phyloP scores from a whole-genome alignment of 2,329 filamentous ascomycete species.

The Trichoderma hamatum region DNA sequence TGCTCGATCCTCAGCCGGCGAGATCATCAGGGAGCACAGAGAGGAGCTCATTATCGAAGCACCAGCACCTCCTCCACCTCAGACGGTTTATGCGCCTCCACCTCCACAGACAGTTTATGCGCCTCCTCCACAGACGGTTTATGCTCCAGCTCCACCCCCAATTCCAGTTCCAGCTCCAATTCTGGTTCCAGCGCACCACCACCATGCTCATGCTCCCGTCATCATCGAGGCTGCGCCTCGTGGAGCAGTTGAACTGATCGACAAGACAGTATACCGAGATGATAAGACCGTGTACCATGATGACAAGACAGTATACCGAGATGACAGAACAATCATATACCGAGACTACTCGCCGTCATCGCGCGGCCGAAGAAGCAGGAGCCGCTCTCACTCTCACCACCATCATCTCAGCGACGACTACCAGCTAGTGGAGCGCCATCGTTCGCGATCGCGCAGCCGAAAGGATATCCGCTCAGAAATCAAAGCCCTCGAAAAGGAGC shows the following conservation, averaged over 20 bases:
- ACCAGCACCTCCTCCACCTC: slow-evolving; percentile 30
- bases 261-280: slow-evolving; percentile 50
- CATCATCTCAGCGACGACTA: slow-evolving; percentile 36
- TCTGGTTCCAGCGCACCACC: background rate
- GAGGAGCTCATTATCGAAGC: slow-evolving; percentile 46
- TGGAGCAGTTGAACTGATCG: slow-evolving; percentile 45
- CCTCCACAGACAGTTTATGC: slow-evolving; percentile 32
- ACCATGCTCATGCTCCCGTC: no score
- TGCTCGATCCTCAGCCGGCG: slow-evolving; percentile 51
- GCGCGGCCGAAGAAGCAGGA: slow-evolving; percentile 42
- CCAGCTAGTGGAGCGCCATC: slow-evolving; percentile 43
- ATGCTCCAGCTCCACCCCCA: background rate
- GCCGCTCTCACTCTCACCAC: slow-evolving; percentile 34
- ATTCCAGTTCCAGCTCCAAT: background rate
- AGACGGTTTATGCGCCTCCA: slow-evolving; percentile 32
- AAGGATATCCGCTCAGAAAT: slow-evolving; percentile 75
- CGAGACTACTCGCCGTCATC: slow-evolving; percentile 51
- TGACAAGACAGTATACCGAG: slow-evolving; percentile 49
- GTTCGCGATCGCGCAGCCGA: slow-evolving; percentile 51
- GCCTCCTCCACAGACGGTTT: slow-evolving; percentile 28
- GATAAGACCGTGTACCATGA: slow-evolving; percentile 36
- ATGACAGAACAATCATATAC: slow-evolving; percentile 49
- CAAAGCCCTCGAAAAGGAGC: slow-evolving; percentile 62
- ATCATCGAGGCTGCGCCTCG: slow-evolving; percentile 42
- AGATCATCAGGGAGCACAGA: slow-evolving; percentile 52